These are phyloP conservation scores for Phytophthora foliorum DNA, from an alignment of 352 stramenopile genomes.

Conservation along the genomic window DNA sequence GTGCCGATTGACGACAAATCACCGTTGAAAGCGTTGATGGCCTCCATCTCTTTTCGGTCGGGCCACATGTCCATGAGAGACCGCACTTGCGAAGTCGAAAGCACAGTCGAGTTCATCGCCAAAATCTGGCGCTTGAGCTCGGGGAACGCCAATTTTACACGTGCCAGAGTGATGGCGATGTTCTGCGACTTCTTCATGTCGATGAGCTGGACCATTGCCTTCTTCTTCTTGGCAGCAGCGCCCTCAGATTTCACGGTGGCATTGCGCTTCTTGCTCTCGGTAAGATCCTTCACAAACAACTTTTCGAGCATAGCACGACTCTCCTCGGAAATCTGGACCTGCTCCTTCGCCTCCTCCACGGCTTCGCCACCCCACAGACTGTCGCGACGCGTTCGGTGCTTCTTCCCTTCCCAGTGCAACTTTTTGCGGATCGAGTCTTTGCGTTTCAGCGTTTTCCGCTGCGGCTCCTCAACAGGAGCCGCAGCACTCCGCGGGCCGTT, in stretches of 20 bases:
- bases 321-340: slow-evolving; percentile 73
- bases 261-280: slow-evolving; percentile 60
- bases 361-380: slow-evolving; percentile 69
- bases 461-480: slow-evolving; percentile 31
- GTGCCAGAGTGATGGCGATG: slow-evolving; percentile 85
- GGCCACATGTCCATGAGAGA: slow-evolving; percentile 91
- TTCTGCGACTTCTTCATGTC: slow-evolving; percentile 93
- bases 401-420: slow-evolving; percentile 85
- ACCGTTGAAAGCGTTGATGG: slow-evolving; percentile 74
- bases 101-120: slow-evolving; percentile 77
- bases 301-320: slow-evolving; percentile 82
- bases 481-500: slow-evolving; percentile 55
- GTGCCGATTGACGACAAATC: slow-evolving; percentile 68
- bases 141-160: slow-evolving; percentile 76
- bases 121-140: slow-evolving; percentile 82
- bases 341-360: slow-evolving; percentile 51
- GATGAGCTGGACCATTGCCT: slow-evolving; percentile 79
- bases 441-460: slow-evolving; percentile 55
- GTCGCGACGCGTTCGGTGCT: slow-evolving; percentile 55
- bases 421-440: slow-evolving; percentile 88
- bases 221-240: slow-evolving; percentile 57
- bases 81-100: slow-evolving; percentile 81
- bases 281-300: slow-evolving; percentile 81
- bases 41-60: slow-evolving; percentile 75
- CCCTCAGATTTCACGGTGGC: slow-evolving; percentile 35